Evolutionary conservation across 2,329 filamentous ascomycete genomes (phyloP), one percentile per base, ranked within the genome.

Genomic region (Grosmannia huntii): DNA sequence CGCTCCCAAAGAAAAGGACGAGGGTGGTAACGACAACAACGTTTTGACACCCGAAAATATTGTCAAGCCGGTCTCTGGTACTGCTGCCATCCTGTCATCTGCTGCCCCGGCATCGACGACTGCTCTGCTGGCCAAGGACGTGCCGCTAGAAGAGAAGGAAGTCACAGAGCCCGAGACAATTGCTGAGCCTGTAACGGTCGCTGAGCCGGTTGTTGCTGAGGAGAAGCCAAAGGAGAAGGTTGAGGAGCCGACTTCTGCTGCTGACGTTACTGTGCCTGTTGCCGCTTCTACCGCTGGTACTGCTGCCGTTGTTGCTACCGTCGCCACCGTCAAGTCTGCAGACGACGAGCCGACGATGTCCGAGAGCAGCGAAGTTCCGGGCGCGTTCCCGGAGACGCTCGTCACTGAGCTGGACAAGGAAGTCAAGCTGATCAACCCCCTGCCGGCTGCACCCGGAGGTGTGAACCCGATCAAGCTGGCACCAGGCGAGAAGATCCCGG

Each of bases 11-110:
- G 91, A 96, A 74, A 82, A 83, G 68, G 92, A 96, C 77, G 80
- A 81, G 64, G 78, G 84, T 67, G 87, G 88, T 67, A 96, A 92
- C 79, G 78, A 90, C 66, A 97, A 97, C 80, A 97, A 97, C 82
- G 84, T 96, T 63, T 81, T 99, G 59, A 81, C 82, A 48, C 83
- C 87, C 59, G 82, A 90, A 62, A 80, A 89, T 68, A 86, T 96
- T 57, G 65, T 71, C 61, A 71, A 70, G 64, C 70, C 68, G 54
- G 73, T 75, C 56, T 68, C 77, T 59, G 73, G 76, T 51, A 74
- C 78, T 59, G 72, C 68, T 55, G 72, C 73, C 59, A 77, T 78
- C 60, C 79, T 86, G 68, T 86, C 81, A 63, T 83, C 82, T 48
- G 85, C 80, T 53, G 78, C 81, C n/a, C 85, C 87, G 57, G 77